Percentiles rank a stretch among this genome's conserved stretches.
phyloP scores from a whole-genome alignment of 1,284 basidiomycete genomes.

The Erythrobasidium hasegawianum region DNA sequence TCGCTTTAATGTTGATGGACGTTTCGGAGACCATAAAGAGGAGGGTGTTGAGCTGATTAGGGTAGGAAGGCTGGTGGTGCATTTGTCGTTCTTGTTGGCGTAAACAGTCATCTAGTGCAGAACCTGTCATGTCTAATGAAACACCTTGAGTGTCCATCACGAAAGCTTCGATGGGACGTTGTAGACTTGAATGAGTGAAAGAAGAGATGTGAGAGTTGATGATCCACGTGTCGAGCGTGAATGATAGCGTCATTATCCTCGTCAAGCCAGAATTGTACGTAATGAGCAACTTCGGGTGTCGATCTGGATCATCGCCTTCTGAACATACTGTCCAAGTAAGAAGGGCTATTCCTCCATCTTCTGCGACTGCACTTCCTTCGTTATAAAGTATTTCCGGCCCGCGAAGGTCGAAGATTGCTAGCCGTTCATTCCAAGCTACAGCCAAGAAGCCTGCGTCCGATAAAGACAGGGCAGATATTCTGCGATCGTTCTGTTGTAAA shows the following conservation, averaged over 20 bases:
- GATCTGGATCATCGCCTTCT: slow-evolving; percentile 23
- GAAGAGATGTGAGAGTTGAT: slow-evolving; percentile 18
- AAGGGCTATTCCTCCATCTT: slow-evolving; percentile 4
- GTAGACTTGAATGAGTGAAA: slow-evolving; percentile 5
- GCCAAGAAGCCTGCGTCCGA: slow-evolving; percentile 32
- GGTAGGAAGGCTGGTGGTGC: not conserved
- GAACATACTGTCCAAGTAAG: slow-evolving; percentile 22
- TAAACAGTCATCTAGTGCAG: slow-evolving; percentile 22
- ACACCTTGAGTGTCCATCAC: slow-evolving; percentile 18
- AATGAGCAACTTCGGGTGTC: slow-evolving; percentile 17
- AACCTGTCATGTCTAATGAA: slow-evolving; percentile 4
- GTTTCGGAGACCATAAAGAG: slow-evolving; percentile 5
- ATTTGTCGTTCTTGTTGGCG: slow-evolving; percentile 1
- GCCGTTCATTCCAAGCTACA: slow-evolving; percentile 13
- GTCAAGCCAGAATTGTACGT: slow-evolving; percentile 12
- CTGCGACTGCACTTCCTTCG: not conserved
- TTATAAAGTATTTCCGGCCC: slow-evolving; percentile 24
- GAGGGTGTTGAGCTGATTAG: slow-evolving; percentile 11
- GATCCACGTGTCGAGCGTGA: slow-evolving; percentile 29
- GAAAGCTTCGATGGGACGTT: not conserved
- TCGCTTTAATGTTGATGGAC: slow-evolving; percentile 17
- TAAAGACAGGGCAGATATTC: slow-evolving; percentile 5
- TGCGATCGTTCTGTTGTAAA: not conserved
- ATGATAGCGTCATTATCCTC: slow-evolving; percentile 21
- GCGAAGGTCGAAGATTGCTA: slow-evolving; percentile 29